Conservation (phyloP, 2,329 filamentous ascomycete species). For the Aureobasidium sp. region DNA sequence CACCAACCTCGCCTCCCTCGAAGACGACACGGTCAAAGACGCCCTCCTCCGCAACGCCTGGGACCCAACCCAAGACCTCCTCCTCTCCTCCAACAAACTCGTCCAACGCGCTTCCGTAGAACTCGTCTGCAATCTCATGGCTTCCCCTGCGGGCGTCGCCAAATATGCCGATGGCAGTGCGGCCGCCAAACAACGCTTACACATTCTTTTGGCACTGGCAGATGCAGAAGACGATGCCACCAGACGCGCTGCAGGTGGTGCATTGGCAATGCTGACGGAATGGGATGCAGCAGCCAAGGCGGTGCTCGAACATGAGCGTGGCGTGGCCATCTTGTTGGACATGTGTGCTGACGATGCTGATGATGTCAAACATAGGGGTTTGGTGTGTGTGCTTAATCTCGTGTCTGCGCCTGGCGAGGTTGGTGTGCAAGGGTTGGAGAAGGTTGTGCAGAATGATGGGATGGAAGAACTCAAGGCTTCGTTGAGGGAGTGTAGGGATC, state of each 20-base stretch:
- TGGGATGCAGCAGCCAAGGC: constrained; percentile 66
- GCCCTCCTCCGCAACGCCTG: constrained; percentile 68
- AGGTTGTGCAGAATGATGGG: constrained; percentile 44
- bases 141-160: constrained; percentile 55
- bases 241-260: constrained; percentile 76
- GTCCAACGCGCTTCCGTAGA: constrained; percentile 80
- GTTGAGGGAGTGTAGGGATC: constrained; percentile 58
- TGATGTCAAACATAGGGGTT: constrained; percentile 61
- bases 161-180: constrained; percentile 61
- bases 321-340: constrained; percentile 68
- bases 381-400: constrained; percentile 59
- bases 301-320: constrained; percentile 62
- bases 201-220: constrained; percentile 77
- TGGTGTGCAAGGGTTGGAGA: constrained; percentile 53
- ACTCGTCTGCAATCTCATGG: constrained; percentile 83
- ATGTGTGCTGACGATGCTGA: constrained; percentile 65
- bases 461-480: constrained; percentile 61
- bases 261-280: constrained; percentile 72
- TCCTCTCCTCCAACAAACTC: constrained; percentile 66
- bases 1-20: constrained; percentile 79
- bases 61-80: constrained; percentile 69
- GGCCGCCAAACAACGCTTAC: constrained; percentile 64
- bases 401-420: constrained; percentile 55
- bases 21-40: constrained; percentile 53
- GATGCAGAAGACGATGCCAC: constrained; percentile 78